Evolutionary conservation across 106 monocot genomes (phyloP), one percentile per base, ranked within the genome.

Genomic region (Narthecium ossifragum): DNA sequence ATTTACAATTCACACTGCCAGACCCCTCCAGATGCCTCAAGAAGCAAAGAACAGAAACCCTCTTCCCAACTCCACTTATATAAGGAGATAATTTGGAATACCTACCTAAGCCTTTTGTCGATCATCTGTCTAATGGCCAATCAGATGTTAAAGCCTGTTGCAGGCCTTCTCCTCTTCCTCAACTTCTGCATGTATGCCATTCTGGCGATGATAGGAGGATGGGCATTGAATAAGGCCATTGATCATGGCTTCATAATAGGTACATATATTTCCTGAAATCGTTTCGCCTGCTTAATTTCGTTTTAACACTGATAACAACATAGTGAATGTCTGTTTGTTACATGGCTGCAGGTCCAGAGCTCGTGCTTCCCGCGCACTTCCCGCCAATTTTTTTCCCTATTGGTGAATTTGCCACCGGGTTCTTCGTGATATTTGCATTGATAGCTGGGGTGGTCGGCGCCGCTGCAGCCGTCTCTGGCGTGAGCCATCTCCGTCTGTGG

Each of bases 181-280:
- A 90, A 90, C 58, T 74, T 85, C 43, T 85, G 75, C 79, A 90
- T 90, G 90, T 90, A 82, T 46, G 26, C 62, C 46, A 77, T 79
- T 13, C 75, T 90, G 0, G 62, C 76, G 0, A 41, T 67, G 43
- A 58, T 90, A 20, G 90, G 76, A 30, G 90, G 90, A 34, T 90
- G 90, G 90, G 85, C 90, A 14, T 55, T 90, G 46, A 73, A 90
- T 57, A 14, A 52, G 34, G 75, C 90, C 27, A 82, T 90, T 12
- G 73, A 90, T 50, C 62, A 56, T 13, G 90, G 81, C 40, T 90
- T 90, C 75, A 82, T 79, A 29, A 76, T 90, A 21, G 84, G 85
- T 89, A 70, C 26, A 21, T 49, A 25, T 23, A 21, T 28, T 8
- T 33, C 17, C 11, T 53, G 54, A 15, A 25, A 12, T 12, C 4